Conservation (phyloP, 2,329 filamentous ascomycete genomes). For the Conoideocrella luteorostrata region DNA sequence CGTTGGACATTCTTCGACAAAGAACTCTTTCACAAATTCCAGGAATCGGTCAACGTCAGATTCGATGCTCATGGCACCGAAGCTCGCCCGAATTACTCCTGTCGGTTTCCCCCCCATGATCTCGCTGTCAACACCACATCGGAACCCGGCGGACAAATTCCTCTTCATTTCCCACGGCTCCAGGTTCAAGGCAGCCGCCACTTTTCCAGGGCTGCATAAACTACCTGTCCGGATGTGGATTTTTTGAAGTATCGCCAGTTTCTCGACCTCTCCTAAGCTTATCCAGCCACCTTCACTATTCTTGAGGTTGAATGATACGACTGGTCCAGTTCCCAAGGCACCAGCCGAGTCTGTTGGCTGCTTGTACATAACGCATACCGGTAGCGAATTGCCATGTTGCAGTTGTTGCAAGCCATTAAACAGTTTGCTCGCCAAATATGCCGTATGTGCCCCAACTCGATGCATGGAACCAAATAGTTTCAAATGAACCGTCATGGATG, state of each 20-base stretch:
- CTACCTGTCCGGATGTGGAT: conserved; percentile 85
- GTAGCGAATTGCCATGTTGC: conserved; percentile 60
- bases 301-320: conserved; percentile 76
- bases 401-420: conserved; percentile 51
- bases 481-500: conserved; percentile 63
- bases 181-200: conserved; percentile 66
- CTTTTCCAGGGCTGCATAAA: conserved; percentile 85
- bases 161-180: conserved; percentile 74
- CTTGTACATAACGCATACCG: conserved; percentile 63
- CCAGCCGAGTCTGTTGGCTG: conserved; percentile 13
- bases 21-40: conserved; percentile 66
- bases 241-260: conserved; percentile 68
- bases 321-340: conserved; percentile 56
- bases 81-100: conserved; percentile 75
- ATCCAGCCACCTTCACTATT: conserved; percentile 67
- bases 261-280: conserved; percentile 80
- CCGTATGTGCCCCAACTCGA: conserved; percentile 63
- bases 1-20: conserved; percentile 23
- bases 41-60: conserved; percentile 68
- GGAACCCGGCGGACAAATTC: conserved; percentile 79
- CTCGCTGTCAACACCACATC: conserved; percentile 79
- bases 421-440: conserved; percentile 55
- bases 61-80: conserved; percentile 83
- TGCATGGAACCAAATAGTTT: conserved; percentile 67
- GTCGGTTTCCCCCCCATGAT: conserved; percentile 80